Evolutionary conservation across 2,329 filamentous ascomycete genomes (phyloP), one percentile per base, ranked within the genome.

Genomic region (Alternaria infectoria): DNA sequence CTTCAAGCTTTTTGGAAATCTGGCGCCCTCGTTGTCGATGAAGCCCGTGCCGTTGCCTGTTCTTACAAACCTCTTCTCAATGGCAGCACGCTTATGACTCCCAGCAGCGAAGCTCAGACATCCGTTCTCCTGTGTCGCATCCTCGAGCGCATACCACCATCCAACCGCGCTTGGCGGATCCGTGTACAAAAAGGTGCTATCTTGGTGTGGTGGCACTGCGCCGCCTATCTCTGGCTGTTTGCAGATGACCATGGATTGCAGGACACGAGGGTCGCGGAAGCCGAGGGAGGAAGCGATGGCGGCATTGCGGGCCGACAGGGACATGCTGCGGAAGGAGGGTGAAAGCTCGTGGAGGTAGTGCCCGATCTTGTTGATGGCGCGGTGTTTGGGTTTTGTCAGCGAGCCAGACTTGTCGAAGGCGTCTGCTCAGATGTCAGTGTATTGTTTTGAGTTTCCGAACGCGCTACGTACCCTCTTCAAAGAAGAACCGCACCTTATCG

Each of bases 221-320:
- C 92, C 95, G 26, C 96, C 96, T 57, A 98, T 97, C 81, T 96
- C 93, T 21, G 96, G 94, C 82, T 97, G 95, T 81, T 99, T 99
- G 87, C 93, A 97, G 72, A 99, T 98, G 26, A 98, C 86, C 96
- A 99, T 99, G 79, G 91, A 96, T 84, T 99, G 96, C 56, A 99
- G 84, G 6, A 90, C 86, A 19, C 91, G 85, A 2, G 94, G 92
- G 78, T 97, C 92, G 5, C 70, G 73, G 82, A 93, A 97, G 3
- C 91, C 91, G 11, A 97, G 84, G 9, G 86, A 86, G 47, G 83
- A 83, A 1, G 93, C 93, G 13, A 97, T 89, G 6, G 85, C 87
- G 0, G 80, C 85, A 78, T 88, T 90, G 62, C 78, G 79, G 40
- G 80, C 77, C 12, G 86, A 87, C 43, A 88, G 84, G 0, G 86